phyloP scores from a whole-genome alignment of 2,329 filamentous ascomycete species.

The Claviceps paspali region DNA sequence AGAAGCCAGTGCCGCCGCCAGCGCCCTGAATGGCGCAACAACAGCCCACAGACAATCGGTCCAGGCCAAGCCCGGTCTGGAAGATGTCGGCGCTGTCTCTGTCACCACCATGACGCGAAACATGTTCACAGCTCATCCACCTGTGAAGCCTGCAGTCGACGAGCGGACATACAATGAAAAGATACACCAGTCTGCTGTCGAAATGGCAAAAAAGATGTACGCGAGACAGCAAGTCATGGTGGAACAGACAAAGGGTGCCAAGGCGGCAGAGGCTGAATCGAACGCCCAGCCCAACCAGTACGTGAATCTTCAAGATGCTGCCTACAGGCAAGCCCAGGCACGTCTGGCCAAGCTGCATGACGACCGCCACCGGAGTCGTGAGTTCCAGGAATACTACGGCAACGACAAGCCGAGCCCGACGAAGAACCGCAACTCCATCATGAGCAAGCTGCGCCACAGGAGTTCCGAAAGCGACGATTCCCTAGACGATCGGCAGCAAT shows the following conservation, averaged over 20 bases:
- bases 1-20: conserved; percentile 35
- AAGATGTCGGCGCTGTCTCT: conserved; percentile 51
- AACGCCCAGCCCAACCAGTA: conserved; percentile 33
- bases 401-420: conserved; percentile 22
- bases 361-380: conserved; percentile 45
- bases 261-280: conserved; percentile 18
- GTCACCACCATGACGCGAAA: conserved; percentile 52
- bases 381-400: conserved; percentile 67
- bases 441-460: conserved; percentile 43
- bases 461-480: conserved; percentile 49
- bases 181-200: conserved; percentile 67
- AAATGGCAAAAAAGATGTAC: conserved; percentile 85
- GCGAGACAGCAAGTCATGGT: conserved; percentile 48
- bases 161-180: conserved; percentile 59
- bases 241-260: conserved; percentile 30
- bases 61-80: conserved; percentile 28
- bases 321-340: conserved; percentile 73
- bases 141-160: conserved; percentile 54
- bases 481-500: conserved; percentile 50
- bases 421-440: conserved; percentile 31
- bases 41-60: conserved; percentile 42
- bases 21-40: conserved; percentile 60
- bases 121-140: conserved; percentile 66
- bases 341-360: conserved; percentile 67
- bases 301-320: conserved; percentile 65